Conservation (phyloP, 2,329 filamentous ascomycete species). For the Colletotrichum karsti region DNA sequence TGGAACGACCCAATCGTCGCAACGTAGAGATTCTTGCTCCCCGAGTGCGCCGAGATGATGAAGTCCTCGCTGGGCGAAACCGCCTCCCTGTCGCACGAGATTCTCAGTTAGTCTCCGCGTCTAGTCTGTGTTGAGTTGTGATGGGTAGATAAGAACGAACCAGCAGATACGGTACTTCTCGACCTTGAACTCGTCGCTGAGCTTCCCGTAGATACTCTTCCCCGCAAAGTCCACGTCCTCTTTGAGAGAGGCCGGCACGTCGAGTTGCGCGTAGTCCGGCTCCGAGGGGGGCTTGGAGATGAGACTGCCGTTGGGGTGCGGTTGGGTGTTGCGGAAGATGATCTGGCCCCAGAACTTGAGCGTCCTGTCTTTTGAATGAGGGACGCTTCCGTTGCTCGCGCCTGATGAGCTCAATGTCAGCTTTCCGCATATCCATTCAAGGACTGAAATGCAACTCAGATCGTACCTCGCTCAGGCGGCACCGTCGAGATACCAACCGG, state of each 20-base stretch:
- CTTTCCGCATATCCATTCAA: not conserved
- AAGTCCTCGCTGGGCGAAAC: slow-evolving; percentile 14
- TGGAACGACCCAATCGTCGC: slow-evolving; percentile 10
- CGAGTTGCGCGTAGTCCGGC: slow-evolving; percentile 62
- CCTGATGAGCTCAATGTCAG: not conserved
- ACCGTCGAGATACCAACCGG: slow-evolving; percentile 46
- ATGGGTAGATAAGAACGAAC: slow-evolving; percentile 38
- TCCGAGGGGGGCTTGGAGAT: slow-evolving; percentile 57
- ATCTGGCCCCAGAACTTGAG: slow-evolving; percentile 61
- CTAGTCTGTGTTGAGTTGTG: no score
- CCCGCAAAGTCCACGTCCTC: slow-evolving; percentile 59
- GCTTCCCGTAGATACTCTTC: slow-evolving; percentile 60
- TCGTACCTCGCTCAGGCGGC: slow-evolving; percentile 14
- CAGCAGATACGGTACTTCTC: slow-evolving; percentile 66
- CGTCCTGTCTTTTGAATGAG: slow-evolving; percentile 45
- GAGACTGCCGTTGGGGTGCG: slow-evolving; percentile 50
- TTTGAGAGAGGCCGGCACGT: slow-evolving; percentile 54
- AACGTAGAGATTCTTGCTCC: not conserved
- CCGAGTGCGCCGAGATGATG: slow-evolving; percentile 2
- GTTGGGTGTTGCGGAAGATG: slow-evolving; percentile 56
- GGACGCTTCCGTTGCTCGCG: slow-evolving; percentile 54
- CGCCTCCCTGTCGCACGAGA: slow-evolving; percentile 23
- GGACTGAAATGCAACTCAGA: no score
- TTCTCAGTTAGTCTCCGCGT: rapidly evolving
- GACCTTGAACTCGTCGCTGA: slow-evolving; percentile 58